phyloP scores from a whole-genome alignment of 306 rosid species.

The Glycine soja region DNA sequence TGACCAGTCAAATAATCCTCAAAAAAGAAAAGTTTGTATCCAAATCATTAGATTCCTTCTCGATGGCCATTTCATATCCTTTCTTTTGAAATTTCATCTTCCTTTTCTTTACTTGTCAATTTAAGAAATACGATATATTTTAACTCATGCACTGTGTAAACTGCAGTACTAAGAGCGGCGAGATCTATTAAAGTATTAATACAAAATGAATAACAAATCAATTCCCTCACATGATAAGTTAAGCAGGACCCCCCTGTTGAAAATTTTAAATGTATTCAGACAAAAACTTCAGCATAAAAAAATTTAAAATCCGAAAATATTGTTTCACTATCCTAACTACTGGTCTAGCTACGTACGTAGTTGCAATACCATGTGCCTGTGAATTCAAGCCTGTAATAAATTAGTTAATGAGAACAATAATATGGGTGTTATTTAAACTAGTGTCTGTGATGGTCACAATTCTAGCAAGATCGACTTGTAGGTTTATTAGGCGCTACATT shows the following conservation, averaged over 20 bases:
- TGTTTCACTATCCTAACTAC: constrained; percentile 49
- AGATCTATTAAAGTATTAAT: constrained; percentile 31
- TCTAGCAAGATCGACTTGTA: constrained; percentile 16
- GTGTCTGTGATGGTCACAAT: constrained; percentile 29
- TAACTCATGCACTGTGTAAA: constrained; percentile 12
- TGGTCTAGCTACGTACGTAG: constrained; percentile 49
- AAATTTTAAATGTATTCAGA: constrained; percentile 38
- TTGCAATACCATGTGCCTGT: constrained; percentile 62
- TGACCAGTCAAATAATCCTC: constrained; percentile 60
- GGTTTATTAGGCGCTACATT: constrained; percentile 12
- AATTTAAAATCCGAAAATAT: constrained; percentile 36
- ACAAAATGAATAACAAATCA: constrained; percentile 36
- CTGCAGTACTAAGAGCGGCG: constrained; percentile 45
- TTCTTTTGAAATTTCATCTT: constrained; percentile 5
- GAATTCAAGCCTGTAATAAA: constrained; percentile 54
- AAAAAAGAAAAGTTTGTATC: constrained; percentile 36
- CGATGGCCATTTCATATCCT: constrained; percentile 38
- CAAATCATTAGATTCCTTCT: constrained; percentile 60
- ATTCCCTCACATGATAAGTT: constrained; percentile 62
- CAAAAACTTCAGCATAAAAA: constrained; percentile 20
- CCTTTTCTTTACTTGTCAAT: neutral
- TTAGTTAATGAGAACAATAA: constrained; percentile 29
- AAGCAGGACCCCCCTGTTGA: constrained; percentile 41
- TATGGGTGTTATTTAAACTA: constrained; percentile 19
- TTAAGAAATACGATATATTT: constrained; percentile 28